These are phyloP conservation scores for Cyclotella atomus DNA, from an alignment of 108 stramenopile species.

Conservation along the genomic window DNA sequence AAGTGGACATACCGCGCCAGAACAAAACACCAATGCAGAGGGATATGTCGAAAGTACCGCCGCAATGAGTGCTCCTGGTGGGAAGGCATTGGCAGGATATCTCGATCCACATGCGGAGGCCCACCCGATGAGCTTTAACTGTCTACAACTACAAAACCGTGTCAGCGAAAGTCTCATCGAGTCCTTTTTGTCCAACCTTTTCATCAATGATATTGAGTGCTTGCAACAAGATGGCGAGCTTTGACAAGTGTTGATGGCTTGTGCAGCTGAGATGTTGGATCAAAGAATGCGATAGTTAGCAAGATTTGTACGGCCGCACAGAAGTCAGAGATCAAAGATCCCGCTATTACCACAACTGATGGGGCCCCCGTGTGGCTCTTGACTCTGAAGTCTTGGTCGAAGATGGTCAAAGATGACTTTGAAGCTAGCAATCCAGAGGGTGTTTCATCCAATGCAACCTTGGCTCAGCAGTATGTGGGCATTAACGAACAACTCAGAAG, in stretches of 20 bases:
- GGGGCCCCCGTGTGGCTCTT: background rate
- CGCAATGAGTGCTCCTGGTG: constrained; percentile 21
- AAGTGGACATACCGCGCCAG: constrained; percentile 14
- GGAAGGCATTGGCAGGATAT: constrained; percentile 5
- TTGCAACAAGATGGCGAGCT: constrained; percentile 3
- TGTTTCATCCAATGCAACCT: background rate
- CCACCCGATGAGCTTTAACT: background rate
- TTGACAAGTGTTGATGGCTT: background rate
- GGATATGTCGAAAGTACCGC: constrained; percentile 15
- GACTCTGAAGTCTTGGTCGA: constrained; percentile 8
- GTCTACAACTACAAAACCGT: background rate
- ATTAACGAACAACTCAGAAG: background rate
- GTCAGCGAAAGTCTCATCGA: background rate
- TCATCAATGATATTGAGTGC: constrained; percentile 1
- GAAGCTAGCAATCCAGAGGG: background rate
- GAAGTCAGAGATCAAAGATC: background rate
- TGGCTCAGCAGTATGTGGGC: background rate
- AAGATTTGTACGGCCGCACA: constrained; percentile 9
- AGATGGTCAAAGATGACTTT: constrained; percentile 1
- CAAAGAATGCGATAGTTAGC: background rate
- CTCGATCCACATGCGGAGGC: background rate
- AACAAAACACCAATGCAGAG: constrained; percentile 15
- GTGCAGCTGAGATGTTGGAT: constrained; percentile 11
- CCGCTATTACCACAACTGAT: background rate
- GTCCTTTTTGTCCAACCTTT: background rate